phyloP scores from a whole-genome alignment of 2,329 filamentous ascomycete genomes.

The Nannizzia gypsea region DNA sequence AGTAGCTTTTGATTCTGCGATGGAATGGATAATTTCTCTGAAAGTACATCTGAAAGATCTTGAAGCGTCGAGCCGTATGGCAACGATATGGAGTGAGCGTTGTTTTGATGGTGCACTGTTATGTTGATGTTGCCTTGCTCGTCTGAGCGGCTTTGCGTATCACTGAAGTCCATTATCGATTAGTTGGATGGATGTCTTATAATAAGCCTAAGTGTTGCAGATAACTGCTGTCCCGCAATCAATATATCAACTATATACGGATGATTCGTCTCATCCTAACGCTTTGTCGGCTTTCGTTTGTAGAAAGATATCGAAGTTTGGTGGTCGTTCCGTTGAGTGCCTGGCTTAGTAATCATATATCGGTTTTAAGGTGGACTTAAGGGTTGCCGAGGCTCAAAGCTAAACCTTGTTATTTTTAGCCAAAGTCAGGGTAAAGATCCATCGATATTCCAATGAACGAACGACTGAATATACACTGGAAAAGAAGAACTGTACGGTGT shows the following conservation, averaged over 20 bases:
- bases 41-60: conserved; percentile 29
- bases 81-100: conserved; percentile 38
- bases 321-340: background rate
- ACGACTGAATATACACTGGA: no score
- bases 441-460: no score
- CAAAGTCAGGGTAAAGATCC: no score
- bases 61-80: conserved; percentile 40
- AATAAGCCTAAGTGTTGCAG: background rate
- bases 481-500: no score
- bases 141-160: background rate
- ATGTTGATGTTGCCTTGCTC: conserved; percentile 20
- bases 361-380: background rate
- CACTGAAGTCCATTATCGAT: background rate
- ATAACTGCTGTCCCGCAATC: background rate
- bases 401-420: background rate
- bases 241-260: background rate
- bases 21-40: conserved; percentile 28
- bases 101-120: conserved; percentile 45
- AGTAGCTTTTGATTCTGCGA: conserved; percentile 35
- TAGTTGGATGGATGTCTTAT: background rate
- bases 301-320: background rate
- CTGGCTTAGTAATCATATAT: background rate
- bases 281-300: background rate
- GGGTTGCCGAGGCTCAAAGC: background rate
- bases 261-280: background rate